Conservation (phyloP, 2,329 filamentous ascomycete genomes). For the Trichoderma sp. region DNA sequence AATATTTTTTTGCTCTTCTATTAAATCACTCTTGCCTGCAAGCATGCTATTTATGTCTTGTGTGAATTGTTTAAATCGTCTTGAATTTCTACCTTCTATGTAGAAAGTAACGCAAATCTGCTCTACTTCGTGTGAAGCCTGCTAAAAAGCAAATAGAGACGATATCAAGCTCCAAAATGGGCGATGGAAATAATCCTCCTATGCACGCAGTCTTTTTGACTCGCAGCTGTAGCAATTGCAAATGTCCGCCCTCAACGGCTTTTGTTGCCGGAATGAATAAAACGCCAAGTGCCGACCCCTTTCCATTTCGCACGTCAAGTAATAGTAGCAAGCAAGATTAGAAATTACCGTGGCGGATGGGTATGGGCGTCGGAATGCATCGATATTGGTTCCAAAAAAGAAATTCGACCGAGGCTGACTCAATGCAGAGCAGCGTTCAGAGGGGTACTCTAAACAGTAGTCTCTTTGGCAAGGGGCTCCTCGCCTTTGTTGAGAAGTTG, state of each 20-base stretch:
- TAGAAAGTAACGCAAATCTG: neutral
- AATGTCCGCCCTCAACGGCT: neutral
- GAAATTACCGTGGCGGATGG: neutral
- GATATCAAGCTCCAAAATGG: neutral
- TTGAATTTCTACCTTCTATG: neutral
- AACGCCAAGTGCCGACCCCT: conserved; percentile 1
- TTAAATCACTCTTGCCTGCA: neutral
- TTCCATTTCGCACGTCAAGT: neutral
- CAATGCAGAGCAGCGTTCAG: neutral
- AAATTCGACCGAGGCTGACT: neutral
- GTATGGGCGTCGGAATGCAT: conserved; percentile 2
- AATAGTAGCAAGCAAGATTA: neutral
- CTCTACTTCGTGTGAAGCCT: neutral
- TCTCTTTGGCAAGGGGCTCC: neutral
- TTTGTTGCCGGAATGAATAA: neutral
- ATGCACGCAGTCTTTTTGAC: neutral
- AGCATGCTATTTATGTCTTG: neutral
- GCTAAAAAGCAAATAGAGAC: neutral
- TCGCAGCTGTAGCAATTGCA: neutral
- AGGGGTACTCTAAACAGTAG: neutral
- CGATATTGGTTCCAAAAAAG: neutral
- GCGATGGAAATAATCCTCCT: neutral
- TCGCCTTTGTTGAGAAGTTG: neutral
- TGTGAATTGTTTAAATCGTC: neutral
- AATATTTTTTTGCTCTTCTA: neutral